These are phyloP conservation scores for Diplodia seriata DNA, from an alignment of 2,329 filamentous ascomycete genomes.

Conservation along the genomic window DNA sequence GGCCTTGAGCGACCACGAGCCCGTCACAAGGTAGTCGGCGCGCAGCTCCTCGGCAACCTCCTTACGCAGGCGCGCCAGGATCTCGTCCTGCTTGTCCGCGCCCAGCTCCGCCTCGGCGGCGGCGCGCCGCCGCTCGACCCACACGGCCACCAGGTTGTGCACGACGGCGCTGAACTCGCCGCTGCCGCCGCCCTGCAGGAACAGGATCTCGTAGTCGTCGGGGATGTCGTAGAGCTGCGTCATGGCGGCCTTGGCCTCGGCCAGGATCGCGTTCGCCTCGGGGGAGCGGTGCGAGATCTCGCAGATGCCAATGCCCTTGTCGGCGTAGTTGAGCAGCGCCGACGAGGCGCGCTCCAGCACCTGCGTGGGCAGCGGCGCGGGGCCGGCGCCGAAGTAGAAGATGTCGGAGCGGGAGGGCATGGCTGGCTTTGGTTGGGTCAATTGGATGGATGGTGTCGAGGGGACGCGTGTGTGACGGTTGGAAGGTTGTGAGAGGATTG, in stretches of 20 bases:
- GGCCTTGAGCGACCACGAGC: slow-evolving; percentile 89
- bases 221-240: slow-evolving; percentile 79
- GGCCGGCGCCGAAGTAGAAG: slow-evolving; percentile 89
- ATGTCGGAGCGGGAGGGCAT: slow-evolving; percentile 79
- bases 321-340: slow-evolving; percentile 81
- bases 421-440: neutral
- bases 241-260: slow-evolving; percentile 77
- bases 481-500: neutral
- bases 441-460: neutral
- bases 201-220: slow-evolving; percentile 83
- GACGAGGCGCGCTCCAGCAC: slow-evolving; percentile 79
- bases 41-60: slow-evolving; percentile 74
- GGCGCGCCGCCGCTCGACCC: slow-evolving; percentile 74
- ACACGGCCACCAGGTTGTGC: slow-evolving; percentile 83
- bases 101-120: slow-evolving; percentile 65
- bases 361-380: slow-evolving; percentile 80
- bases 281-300: slow-evolving; percentile 90
- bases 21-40: slow-evolving; percentile 89
- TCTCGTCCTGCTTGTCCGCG: slow-evolving; percentile 51
- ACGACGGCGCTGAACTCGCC: slow-evolving; percentile 84
- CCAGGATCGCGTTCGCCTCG: slow-evolving; percentile 79
- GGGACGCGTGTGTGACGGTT: neutral
- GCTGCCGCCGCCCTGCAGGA: slow-evolving; percentile 85
- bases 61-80: slow-evolving; percentile 67
- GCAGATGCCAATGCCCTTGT: slow-evolving; percentile 81